A percentile compares a stretch with the other conserved stretches of the same genome.
These are phyloP conservation scores for Aspergillus pseudoglaucus DNA, from an alignment of 2,329 filamentous ascomycete genomes.

Conservation along the genomic window DNA sequence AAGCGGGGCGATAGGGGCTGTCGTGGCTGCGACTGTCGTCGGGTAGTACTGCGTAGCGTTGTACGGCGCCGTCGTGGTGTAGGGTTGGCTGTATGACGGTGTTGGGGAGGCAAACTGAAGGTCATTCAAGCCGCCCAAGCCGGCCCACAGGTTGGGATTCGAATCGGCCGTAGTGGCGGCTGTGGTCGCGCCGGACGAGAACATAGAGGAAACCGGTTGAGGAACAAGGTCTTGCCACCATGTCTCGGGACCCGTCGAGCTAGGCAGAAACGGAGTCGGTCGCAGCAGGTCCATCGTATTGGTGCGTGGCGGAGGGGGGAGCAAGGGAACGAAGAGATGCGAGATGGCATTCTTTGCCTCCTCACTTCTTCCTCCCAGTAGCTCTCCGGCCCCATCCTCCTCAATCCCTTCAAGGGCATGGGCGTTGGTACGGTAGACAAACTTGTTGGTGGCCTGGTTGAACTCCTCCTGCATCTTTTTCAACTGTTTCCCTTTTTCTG, in stretches of 20 bases:
- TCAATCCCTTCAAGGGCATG: conserved; percentile 89
- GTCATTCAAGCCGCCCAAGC: conserved; percentile 63
- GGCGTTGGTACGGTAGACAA: conserved; percentile 85
- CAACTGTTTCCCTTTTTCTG: conserved; percentile 90
- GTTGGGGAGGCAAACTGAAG: conserved; percentile 70
- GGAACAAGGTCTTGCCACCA: conserved; percentile 76
- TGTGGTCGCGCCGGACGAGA: conserved; percentile 67
- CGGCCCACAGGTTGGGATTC: conserved; percentile 68
- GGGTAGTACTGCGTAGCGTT: conserved; percentile 59
- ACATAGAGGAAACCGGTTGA: conserved; percentile 65
- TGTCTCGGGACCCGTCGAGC: conserved; percentile 64
- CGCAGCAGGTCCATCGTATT: conserved; percentile 79
- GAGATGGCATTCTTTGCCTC: conserved; percentile 86
- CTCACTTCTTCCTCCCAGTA: conserved; percentile 84
- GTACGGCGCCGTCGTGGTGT: conserved; percentile 62
- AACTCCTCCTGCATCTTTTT: conserved; percentile 98
- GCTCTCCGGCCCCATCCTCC: conserved; percentile 90
- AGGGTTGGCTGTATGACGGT: conserved; percentile 72
- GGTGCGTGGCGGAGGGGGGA: conserved; percentile 77
- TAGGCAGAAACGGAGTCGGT: conserved; percentile 77
- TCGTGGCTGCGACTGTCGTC: conserved; percentile 62
- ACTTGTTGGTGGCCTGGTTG: conserved; percentile 93
- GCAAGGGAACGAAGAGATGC: conserved; percentile 74
- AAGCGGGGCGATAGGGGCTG: conserved; percentile 66
- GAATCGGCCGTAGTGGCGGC: conserved; percentile 65